Percentiles rank a stretch among this genome's conserved stretches.
These are phyloP conservation scores for Trametes hirsuta DNA, from an alignment of 1,284 basidiomycete genomes.

Conservation along the genomic window DNA sequence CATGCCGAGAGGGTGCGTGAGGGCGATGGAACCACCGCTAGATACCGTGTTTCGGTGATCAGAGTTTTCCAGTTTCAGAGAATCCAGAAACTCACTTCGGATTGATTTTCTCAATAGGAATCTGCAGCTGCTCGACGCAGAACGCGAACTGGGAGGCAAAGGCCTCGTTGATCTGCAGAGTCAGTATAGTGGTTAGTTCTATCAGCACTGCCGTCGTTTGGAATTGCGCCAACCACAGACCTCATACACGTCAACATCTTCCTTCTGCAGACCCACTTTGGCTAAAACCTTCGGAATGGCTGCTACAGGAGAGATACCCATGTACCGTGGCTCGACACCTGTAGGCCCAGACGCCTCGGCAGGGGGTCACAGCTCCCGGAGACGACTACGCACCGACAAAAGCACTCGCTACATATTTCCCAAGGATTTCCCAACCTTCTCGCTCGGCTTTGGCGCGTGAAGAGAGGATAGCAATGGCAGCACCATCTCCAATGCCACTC, in stretches of 20 bases:
- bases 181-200: background rate
- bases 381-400: slow-evolving; percentile 68
- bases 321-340: slow-evolving; percentile 85
- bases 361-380: background rate
- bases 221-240: slow-evolving; percentile 43
- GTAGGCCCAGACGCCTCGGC: slow-evolving; percentile 8
- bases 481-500: slow-evolving; percentile 94
- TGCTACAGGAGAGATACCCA: slow-evolving; percentile 86
- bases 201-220: background rate
- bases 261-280: slow-evolving; percentile 74
- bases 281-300: slow-evolving; percentile 84
- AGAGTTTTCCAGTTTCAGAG: background rate
- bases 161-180: slow-evolving; percentile 76
- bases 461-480: slow-evolving; percentile 88
- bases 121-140: slow-evolving; percentile 77
- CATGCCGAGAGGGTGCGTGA: slow-evolving; percentile 82
- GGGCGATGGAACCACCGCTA: slow-evolving; percentile 85
- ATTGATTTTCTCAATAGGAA: slow-evolving; percentile 87
- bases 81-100: slow-evolving; percentile 62
- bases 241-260: slow-evolving; percentile 91
- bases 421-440: slow-evolving; percentile 86
- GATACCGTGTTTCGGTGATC: background rate
- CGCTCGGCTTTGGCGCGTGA: slow-evolving; percentile 83
- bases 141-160: slow-evolving; percentile 82
- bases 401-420: slow-evolving; percentile 84